Evolutionary conservation across 2,329 filamentous ascomycete genomes (phyloP).

Genomic region (Epichloe sibirici): DNA sequence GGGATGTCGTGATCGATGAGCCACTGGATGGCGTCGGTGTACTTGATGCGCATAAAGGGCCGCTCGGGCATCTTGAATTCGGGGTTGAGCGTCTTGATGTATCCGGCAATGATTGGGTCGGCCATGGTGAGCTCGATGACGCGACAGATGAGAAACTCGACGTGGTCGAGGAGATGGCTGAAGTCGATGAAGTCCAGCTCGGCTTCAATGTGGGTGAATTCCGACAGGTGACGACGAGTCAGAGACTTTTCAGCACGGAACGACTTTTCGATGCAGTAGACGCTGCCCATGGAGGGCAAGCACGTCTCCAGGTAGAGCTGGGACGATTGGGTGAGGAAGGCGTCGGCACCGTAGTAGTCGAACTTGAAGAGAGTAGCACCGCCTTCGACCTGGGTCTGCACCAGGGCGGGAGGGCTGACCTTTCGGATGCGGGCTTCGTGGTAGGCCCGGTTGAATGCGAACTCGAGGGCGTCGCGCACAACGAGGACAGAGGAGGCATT

Average conservation of each 20-base stretch:
- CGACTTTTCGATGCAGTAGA: constrained; percentile 97
- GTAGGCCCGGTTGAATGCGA: constrained; percentile 69
- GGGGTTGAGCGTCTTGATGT: constrained; percentile 83
- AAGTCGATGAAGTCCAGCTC: constrained; percentile 96
- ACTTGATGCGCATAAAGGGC: constrained; percentile 92
- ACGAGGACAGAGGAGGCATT: constrained; percentile 76
- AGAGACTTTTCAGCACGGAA: constrained; percentile 97
- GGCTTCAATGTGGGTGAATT: constrained; percentile 94
- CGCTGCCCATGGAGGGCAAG: constrained; percentile 79
- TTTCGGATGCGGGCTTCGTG: constrained; percentile 67
- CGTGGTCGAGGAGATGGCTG: constrained; percentile 71
- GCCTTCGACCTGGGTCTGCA: constrained; percentile 91
- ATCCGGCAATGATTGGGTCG: constrained; percentile 58
- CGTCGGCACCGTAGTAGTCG: constrained; percentile 77
- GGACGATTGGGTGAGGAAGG: constrained; percentile 92
- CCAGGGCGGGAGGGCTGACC: constrained; percentile 79
- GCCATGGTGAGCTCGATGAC: constrained; percentile 68
- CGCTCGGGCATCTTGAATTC: constrained; percentile 69
- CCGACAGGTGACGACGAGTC: constrained; percentile 84
- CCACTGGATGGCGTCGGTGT: constrained; percentile 90
- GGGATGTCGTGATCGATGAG: constrained; percentile 77
- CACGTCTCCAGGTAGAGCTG: constrained; percentile 97
- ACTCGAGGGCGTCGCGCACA: constrained; percentile 69
- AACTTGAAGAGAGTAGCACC: constrained; percentile 84
- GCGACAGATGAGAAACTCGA: constrained; percentile 77